phyloP scores from a whole-genome alignment of 2,329 filamentous ascomycete species.

The Colletotrichum godetiae region DNA sequence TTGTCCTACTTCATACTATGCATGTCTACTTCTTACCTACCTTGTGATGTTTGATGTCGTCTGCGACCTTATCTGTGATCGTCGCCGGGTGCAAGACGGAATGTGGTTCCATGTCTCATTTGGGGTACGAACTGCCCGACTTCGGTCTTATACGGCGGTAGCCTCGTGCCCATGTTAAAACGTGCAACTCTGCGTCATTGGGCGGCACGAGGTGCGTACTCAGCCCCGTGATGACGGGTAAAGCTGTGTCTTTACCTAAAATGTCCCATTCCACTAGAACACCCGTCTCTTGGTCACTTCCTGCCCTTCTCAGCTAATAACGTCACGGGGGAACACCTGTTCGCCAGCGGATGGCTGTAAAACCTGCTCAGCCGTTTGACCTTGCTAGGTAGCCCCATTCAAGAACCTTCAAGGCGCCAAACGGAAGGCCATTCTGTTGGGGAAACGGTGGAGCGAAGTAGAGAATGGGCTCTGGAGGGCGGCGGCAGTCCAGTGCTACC shows the following conservation, averaged over 20 bases:
- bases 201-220: conserved; percentile 23
- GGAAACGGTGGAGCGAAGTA: conserved; percentile 15
- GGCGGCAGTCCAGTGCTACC: not conserved
- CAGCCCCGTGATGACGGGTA: conserved; percentile 30
- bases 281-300: conserved; percentile 4
- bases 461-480: not conserved
- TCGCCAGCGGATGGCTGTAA: conserved; percentile 3
- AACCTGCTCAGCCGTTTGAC: conserved; percentile 13
- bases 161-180: conserved; percentile 48
- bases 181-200: conserved; percentile 18
- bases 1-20: not conserved
- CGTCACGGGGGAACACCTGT: conserved; percentile 21
- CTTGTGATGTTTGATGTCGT: not conserved
- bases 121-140: not conserved
- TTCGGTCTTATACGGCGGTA: conserved; percentile 44
- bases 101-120: not conserved
- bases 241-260: not conserved
- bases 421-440: conserved; percentile 17
- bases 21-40: not conserved
- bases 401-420: not conserved
- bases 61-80: not conserved
- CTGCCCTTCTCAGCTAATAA: conserved; percentile 4
- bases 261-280: conserved; percentile 5
- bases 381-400: not conserved
- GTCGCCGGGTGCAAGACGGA: not conserved